Conservation (phyloP, 2,329 filamentous ascomycete genomes). For the Penicillium sp. region DNA sequence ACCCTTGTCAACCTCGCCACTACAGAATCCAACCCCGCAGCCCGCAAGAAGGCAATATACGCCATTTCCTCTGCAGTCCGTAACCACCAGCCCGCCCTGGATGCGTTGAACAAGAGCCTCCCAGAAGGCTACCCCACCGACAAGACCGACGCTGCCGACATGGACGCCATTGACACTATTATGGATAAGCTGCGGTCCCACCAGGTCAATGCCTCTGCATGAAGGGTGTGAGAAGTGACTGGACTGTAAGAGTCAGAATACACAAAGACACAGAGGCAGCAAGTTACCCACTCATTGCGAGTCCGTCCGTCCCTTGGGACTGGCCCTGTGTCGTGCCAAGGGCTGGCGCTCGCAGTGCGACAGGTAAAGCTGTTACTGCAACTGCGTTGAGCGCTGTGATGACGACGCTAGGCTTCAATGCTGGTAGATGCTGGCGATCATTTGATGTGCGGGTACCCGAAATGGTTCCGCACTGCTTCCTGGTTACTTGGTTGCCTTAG, state of each 20-base stretch:
- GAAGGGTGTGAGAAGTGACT: slow-evolving; percentile 2
- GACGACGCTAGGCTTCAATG: background rate
- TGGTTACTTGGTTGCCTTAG: slow-evolving; percentile 6
- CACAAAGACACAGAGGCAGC: background rate
- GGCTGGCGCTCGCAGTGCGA: background rate
- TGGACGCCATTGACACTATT: slow-evolving; percentile 78
- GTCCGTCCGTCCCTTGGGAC: background rate
- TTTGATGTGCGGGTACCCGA: background rate
- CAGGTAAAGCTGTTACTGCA: background rate
- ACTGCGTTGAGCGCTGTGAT: background rate
- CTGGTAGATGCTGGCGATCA: background rate
- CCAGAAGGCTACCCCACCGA: slow-evolving; percentile 58
- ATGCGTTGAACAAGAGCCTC: slow-evolving; percentile 65
- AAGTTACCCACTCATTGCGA: background rate
- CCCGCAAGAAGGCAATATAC: slow-evolving; percentile 83
- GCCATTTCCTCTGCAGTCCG: slow-evolving; percentile 81
- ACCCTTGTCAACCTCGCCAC: slow-evolving; percentile 65
- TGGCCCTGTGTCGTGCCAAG: background rate
- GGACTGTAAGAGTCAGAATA: slow-evolving; percentile 1
- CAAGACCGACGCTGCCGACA: slow-evolving; percentile 76
- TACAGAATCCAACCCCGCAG: slow-evolving; percentile 59
- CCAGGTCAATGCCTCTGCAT: slow-evolving; percentile 28
- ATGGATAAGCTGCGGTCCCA: slow-evolving; percentile 64
- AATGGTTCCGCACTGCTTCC: background rate
- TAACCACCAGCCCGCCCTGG: slow-evolving; percentile 79